Percentiles rank a stretch among this genome's conserved stretches.
phyloP scores from a whole-genome alignment of 495 filamentous ascomycete species.

The Penicillium waksmanii region DNA sequence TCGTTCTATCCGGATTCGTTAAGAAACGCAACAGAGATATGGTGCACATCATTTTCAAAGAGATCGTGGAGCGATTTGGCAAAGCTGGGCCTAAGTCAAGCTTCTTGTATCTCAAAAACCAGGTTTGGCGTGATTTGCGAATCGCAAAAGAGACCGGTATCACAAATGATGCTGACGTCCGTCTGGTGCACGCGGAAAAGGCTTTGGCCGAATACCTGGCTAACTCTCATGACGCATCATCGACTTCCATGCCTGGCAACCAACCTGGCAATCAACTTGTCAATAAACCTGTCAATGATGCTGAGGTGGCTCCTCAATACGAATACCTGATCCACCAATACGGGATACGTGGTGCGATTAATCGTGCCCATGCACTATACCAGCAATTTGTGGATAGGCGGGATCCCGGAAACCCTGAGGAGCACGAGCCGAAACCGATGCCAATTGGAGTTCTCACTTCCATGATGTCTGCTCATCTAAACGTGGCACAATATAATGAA shows the following conservation, averaged over 20 bases:
- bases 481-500: constrained; percentile 56
- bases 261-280: constrained; percentile 15
- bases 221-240: constrained; percentile 18
- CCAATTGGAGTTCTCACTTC: constrained; percentile 65
- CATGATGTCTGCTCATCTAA: constrained; percentile 65
- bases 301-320: constrained; percentile 53
- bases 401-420: not conserved
- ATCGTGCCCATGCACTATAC: constrained; percentile 59
- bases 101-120: constrained; percentile 49
- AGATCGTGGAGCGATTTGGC: constrained; percentile 54
- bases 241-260: constrained; percentile 8
- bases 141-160: constrained; percentile 11
- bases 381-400: constrained; percentile 46
- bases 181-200: constrained; percentile 41
- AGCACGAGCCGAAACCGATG: constrained; percentile 28
- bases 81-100: constrained; percentile 47
- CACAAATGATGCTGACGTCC: constrained; percentile 16
- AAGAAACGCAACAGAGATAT: constrained; percentile 50
- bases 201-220: constrained; percentile 36
- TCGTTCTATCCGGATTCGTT: constrained; percentile 70
- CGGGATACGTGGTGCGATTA: constrained; percentile 57
- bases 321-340: constrained; percentile 66
- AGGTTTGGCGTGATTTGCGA: constrained; percentile 38
- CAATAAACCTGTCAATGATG: constrained; percentile 28
- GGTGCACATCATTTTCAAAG: constrained; percentile 55